Evolutionary conservation across 1,139 yeast species (phyloP).

Genomic region (Geotrichum europaeum): DNA sequence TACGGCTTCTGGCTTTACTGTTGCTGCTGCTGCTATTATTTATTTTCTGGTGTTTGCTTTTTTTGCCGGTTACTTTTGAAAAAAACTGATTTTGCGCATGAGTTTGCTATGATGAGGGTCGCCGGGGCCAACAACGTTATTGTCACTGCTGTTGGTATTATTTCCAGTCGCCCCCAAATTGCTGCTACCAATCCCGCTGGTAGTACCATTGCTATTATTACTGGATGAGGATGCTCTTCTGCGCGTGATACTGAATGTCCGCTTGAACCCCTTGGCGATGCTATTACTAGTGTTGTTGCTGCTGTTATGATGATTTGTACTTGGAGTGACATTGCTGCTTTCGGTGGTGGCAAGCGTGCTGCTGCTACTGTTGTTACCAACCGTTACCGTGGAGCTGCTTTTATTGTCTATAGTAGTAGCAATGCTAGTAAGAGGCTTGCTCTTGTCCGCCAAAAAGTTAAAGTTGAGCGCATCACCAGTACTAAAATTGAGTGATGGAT

Average conservation of each 20-base stretch:
- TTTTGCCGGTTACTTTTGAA: too few species aligned
- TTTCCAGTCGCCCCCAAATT: background rate
- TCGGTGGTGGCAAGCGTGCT: background rate
- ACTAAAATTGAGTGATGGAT: background rate
- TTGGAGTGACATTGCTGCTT: background rate
- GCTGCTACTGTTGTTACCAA: background rate
- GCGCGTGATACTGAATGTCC: background rate
- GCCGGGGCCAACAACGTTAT: background rate
- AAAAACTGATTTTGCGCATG: background rate
- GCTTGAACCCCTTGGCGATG: background rate
- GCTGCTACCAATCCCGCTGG: background rate
- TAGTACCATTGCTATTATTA: background rate
- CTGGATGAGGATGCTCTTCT: background rate
- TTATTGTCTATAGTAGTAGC: background rate
- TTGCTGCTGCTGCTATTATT: too few species aligned
- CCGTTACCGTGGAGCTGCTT: background rate
- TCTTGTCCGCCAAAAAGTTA: background rate
- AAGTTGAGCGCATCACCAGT: background rate
- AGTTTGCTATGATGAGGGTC: background rate
- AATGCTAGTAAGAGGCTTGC: background rate
- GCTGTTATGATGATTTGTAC: background rate
- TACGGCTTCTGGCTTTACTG: too few species aligned
- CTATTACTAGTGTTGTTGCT: background rate
- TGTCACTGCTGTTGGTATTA: background rate
- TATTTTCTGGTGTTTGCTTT: background rate